Evolutionary conservation across 1,139 yeast species (phyloP).

Genomic region (Hanseniaspora gamundiae): DNA sequence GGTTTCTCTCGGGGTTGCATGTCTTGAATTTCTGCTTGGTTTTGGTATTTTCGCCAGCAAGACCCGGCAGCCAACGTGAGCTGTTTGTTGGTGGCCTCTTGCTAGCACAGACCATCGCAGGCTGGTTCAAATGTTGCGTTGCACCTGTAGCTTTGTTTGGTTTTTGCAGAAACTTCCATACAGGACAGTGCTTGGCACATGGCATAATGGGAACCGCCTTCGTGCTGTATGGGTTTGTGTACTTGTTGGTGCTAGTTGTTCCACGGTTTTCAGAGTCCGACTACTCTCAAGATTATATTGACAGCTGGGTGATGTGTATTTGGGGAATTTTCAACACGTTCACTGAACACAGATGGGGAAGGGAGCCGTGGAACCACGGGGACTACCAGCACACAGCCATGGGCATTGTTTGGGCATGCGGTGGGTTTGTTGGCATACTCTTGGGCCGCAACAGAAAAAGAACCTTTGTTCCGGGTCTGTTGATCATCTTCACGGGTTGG

Average conservation of each 20-base stretch:
- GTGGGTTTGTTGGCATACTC: constrained; percentile 76
- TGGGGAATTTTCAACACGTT: constrained; percentile 94
- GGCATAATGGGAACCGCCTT: constrained; percentile 94
- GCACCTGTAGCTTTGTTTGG: constrained; percentile 81
- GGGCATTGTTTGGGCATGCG: constrained; percentile 96
- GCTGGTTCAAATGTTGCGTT: constrained; percentile 59
- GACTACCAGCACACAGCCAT: constrained; percentile 89
- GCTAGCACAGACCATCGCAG: constrained; percentile 36
- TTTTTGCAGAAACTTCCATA: constrained; percentile 59
- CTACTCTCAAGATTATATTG: constrained; percentile 75
- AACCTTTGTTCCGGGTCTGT: constrained; percentile 66
- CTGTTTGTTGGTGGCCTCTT: constrained; percentile 32
- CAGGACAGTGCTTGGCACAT: constrained; percentile 94
- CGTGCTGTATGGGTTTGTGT: constrained; percentile 61
- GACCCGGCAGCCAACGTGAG: constrained; percentile 21
- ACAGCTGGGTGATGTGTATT: constrained; percentile 61
- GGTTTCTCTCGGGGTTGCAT: constrained; percentile 41
- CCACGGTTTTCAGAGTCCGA: constrained; percentile 52
- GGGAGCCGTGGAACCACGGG: constrained; percentile 77
- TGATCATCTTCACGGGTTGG: constrained; percentile 81
- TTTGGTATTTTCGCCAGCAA: constrained; percentile 40
- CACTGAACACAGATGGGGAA: constrained; percentile 93
- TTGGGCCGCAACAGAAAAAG: constrained; percentile 54
- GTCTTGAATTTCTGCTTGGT: constrained; percentile 42
- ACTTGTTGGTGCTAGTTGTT: constrained; percentile 51